A percentile compares a stretch with the other conserved stretches of the same genome.
These are phyloP conservation scores for Umbelopsis ramanniana DNA, from an alignment of 192 early-diverging fungal species.

Conservation along the genomic window DNA sequence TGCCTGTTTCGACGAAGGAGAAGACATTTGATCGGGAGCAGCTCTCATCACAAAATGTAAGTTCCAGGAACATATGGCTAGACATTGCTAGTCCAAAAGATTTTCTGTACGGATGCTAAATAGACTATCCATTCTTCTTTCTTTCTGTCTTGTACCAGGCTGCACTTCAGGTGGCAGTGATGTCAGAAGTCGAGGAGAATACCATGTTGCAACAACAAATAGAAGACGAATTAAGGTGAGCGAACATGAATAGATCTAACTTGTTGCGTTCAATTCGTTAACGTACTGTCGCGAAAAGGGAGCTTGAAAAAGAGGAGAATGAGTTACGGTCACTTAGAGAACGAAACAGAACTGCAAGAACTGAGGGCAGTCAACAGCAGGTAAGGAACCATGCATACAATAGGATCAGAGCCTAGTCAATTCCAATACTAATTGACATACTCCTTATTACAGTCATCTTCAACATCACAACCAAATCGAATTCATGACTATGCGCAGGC, in stretches of 20 bases:
- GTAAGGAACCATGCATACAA: neutral
- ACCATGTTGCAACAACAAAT: constrained; percentile 18
- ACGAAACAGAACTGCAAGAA: neutral
- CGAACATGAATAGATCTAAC: too few relatives aligned
- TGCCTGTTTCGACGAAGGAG: constrained; percentile 6
- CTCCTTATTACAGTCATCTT: neutral
- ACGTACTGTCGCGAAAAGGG: neutral
- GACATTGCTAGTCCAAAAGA: too few relatives aligned
- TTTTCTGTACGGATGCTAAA: too few relatives aligned
- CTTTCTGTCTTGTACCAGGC: neutral
- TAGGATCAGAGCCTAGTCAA: neutral
- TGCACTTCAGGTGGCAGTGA: constrained; percentile 11
- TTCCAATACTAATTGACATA: neutral
- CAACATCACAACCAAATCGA: neutral
- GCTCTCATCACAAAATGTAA: constrained; percentile 8
- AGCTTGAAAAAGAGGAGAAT: neutral
- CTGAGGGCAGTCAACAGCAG: neutral
- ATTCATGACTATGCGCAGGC: constrained; percentile 22
- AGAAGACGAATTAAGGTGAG: neutral
- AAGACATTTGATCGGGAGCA: constrained; percentile 19
- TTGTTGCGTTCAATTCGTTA: too few relatives aligned
- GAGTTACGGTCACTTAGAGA: neutral
- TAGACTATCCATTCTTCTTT: too few relatives aligned
- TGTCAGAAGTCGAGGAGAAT: constrained; percentile 16
- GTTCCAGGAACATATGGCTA: too few relatives aligned